Evolutionary conservation across 2,329 filamentous ascomycete genomes (phyloP).

Genomic region (Monosporascus sp.): DNA sequence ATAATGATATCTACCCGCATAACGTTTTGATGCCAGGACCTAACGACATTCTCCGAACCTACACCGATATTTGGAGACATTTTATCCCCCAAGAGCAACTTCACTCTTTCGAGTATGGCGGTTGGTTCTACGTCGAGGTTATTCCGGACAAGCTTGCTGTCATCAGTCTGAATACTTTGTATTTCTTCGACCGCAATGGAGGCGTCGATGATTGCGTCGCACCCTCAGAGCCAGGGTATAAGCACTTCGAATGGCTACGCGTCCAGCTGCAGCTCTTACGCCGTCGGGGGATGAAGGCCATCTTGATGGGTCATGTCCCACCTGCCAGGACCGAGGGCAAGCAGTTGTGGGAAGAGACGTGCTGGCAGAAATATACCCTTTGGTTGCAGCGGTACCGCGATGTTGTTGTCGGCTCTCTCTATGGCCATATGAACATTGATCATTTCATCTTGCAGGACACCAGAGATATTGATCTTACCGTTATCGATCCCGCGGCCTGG

Average conservation of each 20-base stretch:
- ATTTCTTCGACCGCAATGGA: slow-evolving; percentile 90
- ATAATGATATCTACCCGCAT: slow-evolving; percentile 96
- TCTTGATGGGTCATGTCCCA: slow-evolving; percentile 89
- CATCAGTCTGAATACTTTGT: slow-evolving; percentile 92
- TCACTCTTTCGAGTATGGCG: slow-evolving; percentile 85
- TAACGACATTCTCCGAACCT: slow-evolving; percentile 77
- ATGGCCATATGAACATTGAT: slow-evolving; percentile 97
- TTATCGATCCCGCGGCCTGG: slow-evolving; percentile 27
- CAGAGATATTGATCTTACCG: slow-evolving; percentile 61
- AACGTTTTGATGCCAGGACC: slow-evolving; percentile 86
- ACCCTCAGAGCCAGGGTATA: slow-evolving; percentile 78
- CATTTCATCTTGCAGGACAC: slow-evolving; percentile 93
- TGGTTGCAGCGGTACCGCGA: slow-evolving; percentile 91
- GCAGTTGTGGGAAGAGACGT: slow-evolving; percentile 89
- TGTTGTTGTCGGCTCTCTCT: slow-evolving; percentile 72
- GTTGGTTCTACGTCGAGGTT: slow-evolving; percentile 92
- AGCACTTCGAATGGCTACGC: slow-evolving; percentile 94
- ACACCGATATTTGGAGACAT: slow-evolving; percentile 70
- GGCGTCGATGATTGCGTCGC: slow-evolving; percentile 85
- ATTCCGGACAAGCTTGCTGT: slow-evolving; percentile 81
- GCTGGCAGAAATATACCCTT: slow-evolving; percentile 95
- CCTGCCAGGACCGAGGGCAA: slow-evolving; percentile 83
- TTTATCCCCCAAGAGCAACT: slow-evolving; percentile 92
- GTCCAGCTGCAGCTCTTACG: slow-evolving; percentile 82
- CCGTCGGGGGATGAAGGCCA: slow-evolving; percentile 83